Percentiles rank a stretch among this genome's conserved stretches.
Conservation (phyloP, 495 filamentous ascomycete genomes). For the Xylaria telfairii region DNA sequence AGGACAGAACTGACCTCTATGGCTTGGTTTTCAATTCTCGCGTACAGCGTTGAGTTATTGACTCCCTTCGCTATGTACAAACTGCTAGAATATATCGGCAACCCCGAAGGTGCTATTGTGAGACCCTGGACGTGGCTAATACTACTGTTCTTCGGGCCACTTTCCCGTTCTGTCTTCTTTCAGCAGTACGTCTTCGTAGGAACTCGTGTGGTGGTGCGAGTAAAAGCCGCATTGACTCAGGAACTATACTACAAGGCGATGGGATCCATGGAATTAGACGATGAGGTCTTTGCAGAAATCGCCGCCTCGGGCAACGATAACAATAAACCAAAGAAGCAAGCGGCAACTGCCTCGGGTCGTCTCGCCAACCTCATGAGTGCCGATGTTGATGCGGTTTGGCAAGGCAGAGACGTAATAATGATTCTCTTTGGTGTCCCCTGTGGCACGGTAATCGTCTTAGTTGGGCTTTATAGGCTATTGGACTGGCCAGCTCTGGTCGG, state of each 20-base stretch:
- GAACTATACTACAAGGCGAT: constrained; percentile 59
- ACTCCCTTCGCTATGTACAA: constrained; percentile 54
- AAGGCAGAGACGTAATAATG: constrained; percentile 50
- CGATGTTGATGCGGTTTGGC: constrained; percentile 53
- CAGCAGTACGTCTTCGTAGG: constrained; percentile 58
- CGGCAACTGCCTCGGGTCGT: constrained; percentile 51
- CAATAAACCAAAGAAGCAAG: constrained; percentile 35
- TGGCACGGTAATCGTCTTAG: constrained; percentile 43
- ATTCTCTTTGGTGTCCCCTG: constrained; percentile 44
- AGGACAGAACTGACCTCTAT: constrained; percentile 47
- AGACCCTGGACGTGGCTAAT: constrained; percentile 54
- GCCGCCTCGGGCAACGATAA: constrained; percentile 31
- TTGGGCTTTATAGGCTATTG: constrained; percentile 52
- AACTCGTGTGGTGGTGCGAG: constrained; percentile 52
- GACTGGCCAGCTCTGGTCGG: constrained; percentile 56
- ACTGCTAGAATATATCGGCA: constrained; percentile 48
- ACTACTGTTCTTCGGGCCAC: constrained; percentile 52
- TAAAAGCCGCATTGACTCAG: constrained; percentile 55
- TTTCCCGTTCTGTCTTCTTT: constrained; percentile 48
- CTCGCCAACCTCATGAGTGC: constrained; percentile 59
- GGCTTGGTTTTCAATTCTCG: constrained; percentile 42
- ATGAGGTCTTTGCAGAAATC: constrained; percentile 45
- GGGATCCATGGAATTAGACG: constrained; percentile 51
- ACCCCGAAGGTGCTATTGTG: constrained; percentile 40
- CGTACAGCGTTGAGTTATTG: constrained; percentile 47